Evolutionary conservation across 2,329 filamentous ascomycete species (phyloP).

Genomic region (Neonectria coccinea): DNA sequence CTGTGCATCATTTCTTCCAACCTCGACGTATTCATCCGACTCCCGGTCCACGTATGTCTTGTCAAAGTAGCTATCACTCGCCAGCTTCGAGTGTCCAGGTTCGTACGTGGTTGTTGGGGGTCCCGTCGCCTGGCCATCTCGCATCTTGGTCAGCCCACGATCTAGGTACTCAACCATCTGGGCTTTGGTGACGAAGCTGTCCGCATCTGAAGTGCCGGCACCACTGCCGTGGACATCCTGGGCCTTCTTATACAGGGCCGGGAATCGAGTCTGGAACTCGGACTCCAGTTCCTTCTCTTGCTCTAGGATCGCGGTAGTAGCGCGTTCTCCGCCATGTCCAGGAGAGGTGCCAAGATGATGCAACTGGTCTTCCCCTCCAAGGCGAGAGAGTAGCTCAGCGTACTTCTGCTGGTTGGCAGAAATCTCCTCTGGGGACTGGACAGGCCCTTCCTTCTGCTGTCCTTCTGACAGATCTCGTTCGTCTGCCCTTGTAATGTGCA

Average conservation of each 20-base stretch:
- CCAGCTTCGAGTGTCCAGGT: constrained; percentile 49
- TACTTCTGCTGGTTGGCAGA: constrained; percentile 55
- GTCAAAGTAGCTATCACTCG: constrained; percentile 47
- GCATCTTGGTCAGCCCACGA: constrained; percentile 59
- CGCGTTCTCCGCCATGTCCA: constrained; percentile 54
- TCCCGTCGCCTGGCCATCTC: constrained; percentile 41
- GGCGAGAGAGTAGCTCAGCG: constrained; percentile 57
- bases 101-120: constrained; percentile 39
- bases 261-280: constrained; percentile 60
- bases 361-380: constrained; percentile 58
- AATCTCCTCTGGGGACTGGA: constrained; percentile 35
- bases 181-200: constrained; percentile 59
- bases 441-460: constrained; percentile 42
- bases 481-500: constrained; percentile 60
- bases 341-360: constrained; percentile 53
- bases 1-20: constrained; percentile 45
- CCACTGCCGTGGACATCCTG: constrained; percentile 50
- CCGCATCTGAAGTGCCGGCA: constrained; percentile 47
- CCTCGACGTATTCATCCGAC: constrained; percentile 52
- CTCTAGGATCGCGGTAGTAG: constrained; percentile 54
- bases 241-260: constrained; percentile 60
- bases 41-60: constrained; percentile 41
- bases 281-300: constrained; percentile 62
- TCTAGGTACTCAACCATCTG: constrained; percentile 63
- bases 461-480: constrained; percentile 54